A percentile compares a stretch with the other conserved stretches of the same genome.
Evolutionary conservation across 345 rosid genomes (phyloP).

Genomic region (Isatis tinctoria): DNA sequence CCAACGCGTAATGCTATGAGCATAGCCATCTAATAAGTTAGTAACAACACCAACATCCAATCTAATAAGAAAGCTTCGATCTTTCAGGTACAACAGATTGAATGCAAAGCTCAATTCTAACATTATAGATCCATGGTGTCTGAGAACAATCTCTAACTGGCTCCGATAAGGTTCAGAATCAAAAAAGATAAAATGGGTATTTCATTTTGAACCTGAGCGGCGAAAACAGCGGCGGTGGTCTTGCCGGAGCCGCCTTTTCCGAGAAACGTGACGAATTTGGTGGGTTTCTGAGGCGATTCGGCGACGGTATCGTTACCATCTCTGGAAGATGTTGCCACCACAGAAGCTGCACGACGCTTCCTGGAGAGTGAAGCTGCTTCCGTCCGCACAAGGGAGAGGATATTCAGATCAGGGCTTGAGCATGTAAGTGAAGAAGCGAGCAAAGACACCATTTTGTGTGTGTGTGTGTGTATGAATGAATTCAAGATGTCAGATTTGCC

Average conservation of each 20-base stretch:
- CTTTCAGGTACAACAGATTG: not conserved
- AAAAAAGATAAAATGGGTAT: not conserved
- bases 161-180: not conserved
- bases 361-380: constrained; percentile 10
- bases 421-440: constrained; percentile 28
- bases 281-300: constrained; percentile 27
- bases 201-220: constrained; percentile 57
- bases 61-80: not conserved
- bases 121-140: not conserved
- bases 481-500: constrained; percentile 4
- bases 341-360: constrained; percentile 29
- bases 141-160: not conserved
- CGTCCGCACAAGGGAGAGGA: not conserved
- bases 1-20: constrained; percentile 66
- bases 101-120: not conserved
- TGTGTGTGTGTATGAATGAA: not conserved
- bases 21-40: not conserved
- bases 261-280: constrained; percentile 64
- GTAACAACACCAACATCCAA: not conserved
- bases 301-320: not conserved
- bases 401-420: constrained; percentile 15
- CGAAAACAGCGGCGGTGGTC: constrained; percentile 77
- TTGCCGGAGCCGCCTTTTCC: constrained; percentile 96
- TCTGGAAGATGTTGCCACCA: constrained; percentile 32
- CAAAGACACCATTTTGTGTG: constrained; percentile 32